These are phyloP conservation scores for Aspergillus mulundensis DNA, from an alignment of 495 filamentous ascomycete species.

Conservation along the genomic window DNA sequence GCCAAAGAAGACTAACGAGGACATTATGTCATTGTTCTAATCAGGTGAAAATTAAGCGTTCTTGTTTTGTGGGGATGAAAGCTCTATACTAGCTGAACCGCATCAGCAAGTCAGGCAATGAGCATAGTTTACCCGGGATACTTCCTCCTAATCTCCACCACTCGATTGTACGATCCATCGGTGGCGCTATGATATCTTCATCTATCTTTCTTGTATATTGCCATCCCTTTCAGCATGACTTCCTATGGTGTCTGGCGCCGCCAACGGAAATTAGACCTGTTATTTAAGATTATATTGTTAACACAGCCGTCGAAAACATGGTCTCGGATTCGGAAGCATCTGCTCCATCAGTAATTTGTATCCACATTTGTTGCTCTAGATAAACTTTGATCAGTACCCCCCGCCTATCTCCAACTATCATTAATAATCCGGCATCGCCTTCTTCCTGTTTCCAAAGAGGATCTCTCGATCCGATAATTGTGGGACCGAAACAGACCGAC, in stretches of 20 bases:
- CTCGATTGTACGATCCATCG: conserved; percentile 1
- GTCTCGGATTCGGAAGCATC: neutral
- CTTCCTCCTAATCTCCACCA: conserved; percentile 10
- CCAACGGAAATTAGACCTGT: conserved; percentile 10
- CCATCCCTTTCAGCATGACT: conserved; percentile 2
- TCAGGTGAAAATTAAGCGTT: neutral
- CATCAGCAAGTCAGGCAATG: neutral
- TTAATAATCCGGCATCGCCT: neutral
- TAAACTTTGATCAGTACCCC: neutral
- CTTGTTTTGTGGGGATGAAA: neutral
- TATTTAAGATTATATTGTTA: neutral
- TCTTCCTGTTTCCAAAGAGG: conserved; percentile 1
- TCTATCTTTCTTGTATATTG: conserved; percentile 8
- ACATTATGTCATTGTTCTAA: conserved; percentile 86
- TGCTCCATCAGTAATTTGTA: neutral
- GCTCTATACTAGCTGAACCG: conserved; percentile 2
- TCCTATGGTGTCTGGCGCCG: conserved; percentile 2
- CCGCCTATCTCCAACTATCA: neutral
- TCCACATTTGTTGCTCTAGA: neutral
- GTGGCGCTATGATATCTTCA: conserved; percentile 2
- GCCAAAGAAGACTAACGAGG: conserved; percentile 72
- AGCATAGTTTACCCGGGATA: conserved; percentile 3
- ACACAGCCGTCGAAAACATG: neutral
- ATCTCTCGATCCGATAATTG: neutral
- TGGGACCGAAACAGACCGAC: neutral